phyloP scores from a whole-genome alignment of 176 grass and related monocot genomes.

The Oryza nivara region DNA sequence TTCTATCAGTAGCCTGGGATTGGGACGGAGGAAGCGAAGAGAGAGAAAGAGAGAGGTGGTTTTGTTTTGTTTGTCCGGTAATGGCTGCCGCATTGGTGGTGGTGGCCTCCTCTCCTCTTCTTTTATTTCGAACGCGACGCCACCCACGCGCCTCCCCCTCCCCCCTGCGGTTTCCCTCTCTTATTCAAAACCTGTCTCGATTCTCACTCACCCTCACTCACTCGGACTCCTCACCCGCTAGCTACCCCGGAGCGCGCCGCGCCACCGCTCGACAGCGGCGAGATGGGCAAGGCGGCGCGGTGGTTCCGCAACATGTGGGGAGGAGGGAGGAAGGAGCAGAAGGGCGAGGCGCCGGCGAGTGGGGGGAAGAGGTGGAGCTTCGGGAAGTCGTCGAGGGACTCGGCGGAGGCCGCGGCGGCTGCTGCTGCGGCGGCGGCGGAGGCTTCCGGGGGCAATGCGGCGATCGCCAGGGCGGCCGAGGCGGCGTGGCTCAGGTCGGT shows the following conservation, averaged over 20 bases:
- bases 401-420: slow-evolving; percentile 45
- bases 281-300: slow-evolving; percentile 82
- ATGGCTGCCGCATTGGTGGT: slow-evolving; percentile 29
- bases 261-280: slow-evolving; percentile 20
- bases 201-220: neutral
- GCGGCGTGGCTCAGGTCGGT: slow-evolving; percentile 63
- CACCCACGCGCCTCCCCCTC: slow-evolving; percentile 14
- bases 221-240: neutral
- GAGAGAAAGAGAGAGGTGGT: neutral
- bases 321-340: slow-evolving; percentile 42
- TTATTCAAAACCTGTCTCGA: slow-evolving; percentile 42
- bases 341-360: neutral
- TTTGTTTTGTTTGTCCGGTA: slow-evolving; percentile 40
- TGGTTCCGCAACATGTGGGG: slow-evolving; percentile 76
- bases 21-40: neutral
- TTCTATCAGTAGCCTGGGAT: no score
- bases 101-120: slow-evolving; percentile 14
- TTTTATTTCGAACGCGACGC: slow-evolving; percentile 41
- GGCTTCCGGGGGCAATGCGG: slow-evolving; percentile 25
- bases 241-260: neutral
- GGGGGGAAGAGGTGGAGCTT: slow-evolving; percentile 87
- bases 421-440: neutral
- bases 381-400: slow-evolving; percentile 66
- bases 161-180: slow-evolving; percentile 41
- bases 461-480: slow-evolving; percentile 54